Evolutionary conservation across 371 early-diverging fungal genomes (phyloP).

Genomic region (Nematocida sp.): DNA sequence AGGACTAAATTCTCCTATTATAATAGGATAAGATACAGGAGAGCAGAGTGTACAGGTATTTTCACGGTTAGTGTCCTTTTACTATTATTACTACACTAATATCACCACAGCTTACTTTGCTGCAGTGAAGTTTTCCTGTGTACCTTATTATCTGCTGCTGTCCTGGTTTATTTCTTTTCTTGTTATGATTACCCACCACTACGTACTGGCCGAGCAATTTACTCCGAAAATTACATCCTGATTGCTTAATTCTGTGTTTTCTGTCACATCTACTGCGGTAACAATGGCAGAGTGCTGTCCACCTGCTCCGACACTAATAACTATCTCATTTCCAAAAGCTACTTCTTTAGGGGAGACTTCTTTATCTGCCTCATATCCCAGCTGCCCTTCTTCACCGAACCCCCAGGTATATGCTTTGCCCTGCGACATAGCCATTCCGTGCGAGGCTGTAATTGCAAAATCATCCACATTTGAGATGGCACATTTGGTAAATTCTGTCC

Average conservation of each 20-base stretch:
- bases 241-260: neutral
- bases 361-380: conserved; percentile 61
- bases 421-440: conserved; percentile 54
- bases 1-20: too few relatives aligned
- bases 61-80: too few relatives aligned
- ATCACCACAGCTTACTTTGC: too few relatives aligned
- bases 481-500: conserved; percentile 31
- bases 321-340: conserved; percentile 63
- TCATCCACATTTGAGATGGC: conserved; percentile 40
- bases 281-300: conserved; percentile 56
- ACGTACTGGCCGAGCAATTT: neutral
- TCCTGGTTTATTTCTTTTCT: too few relatives aligned
- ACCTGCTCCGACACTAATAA: conserved; percentile 63
- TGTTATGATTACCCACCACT: too few relatives aligned
- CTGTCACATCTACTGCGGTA: conserved; percentile 22
- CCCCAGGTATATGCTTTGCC: conserved; percentile 67
- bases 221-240: neutral
- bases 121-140: too few relatives aligned
- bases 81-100: too few relatives aligned
- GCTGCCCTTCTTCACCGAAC: conserved; percentile 57
- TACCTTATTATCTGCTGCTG: too few relatives aligned
- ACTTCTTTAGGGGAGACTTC: conserved; percentile 60
- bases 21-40: too few relatives aligned
- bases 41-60: too few relatives aligned
- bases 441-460: conserved; percentile 48